Percentiles rank a stretch among this genome's conserved stretches.
phyloP scores from a whole-genome alignment of 1,284 basidiomycete genomes.

The Sporisorium graminicola region DNA sequence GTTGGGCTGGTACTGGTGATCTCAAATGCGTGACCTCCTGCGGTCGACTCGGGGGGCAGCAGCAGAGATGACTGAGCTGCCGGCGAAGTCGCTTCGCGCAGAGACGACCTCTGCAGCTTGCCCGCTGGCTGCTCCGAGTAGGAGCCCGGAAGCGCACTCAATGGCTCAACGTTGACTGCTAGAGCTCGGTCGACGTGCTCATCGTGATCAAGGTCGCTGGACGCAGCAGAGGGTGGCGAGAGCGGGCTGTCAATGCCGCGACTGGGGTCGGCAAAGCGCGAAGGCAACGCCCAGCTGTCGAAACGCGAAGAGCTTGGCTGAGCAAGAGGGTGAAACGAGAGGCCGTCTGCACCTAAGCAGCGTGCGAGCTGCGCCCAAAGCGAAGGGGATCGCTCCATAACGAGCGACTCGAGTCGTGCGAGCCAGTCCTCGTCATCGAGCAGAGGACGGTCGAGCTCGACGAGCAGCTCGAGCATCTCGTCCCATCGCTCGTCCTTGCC shows the following conservation, averaged over 20 bases:
- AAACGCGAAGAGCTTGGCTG: slow-evolving; percentile 25
- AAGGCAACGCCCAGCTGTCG: slow-evolving; percentile 47
- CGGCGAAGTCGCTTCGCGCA: slow-evolving; percentile 13
- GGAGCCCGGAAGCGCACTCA: slow-evolving; percentile 23
- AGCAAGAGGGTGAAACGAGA: slow-evolving; percentile 15
- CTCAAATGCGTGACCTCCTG: not conserved
- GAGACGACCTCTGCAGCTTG: slow-evolving; percentile 24
- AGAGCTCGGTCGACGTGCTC: slow-evolving; percentile 8
- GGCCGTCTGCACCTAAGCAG: slow-evolving; percentile 46
- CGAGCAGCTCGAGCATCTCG: slow-evolving; percentile 50
- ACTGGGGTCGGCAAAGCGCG: slow-evolving; percentile 8
- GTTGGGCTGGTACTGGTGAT: not conserved
- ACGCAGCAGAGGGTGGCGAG: slow-evolving; percentile 17
- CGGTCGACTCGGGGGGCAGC: slow-evolving; percentile 1
- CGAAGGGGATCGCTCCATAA: slow-evolving; percentile 42
- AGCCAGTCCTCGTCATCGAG: slow-evolving; percentile 54
- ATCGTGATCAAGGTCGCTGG: slow-evolving; percentile 23
- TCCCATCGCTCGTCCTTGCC: slow-evolving; percentile 49
- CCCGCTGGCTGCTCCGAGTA: slow-evolving; percentile 40
- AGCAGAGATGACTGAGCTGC: slow-evolving; percentile 1
- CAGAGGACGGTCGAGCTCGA: slow-evolving; percentile 40
- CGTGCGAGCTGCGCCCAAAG: slow-evolving; percentile 46
- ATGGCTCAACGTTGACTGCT: slow-evolving; percentile 32
- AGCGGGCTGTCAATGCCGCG: slow-evolving; percentile 24
- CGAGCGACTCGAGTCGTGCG: slow-evolving; percentile 32